Evolutionary conservation across 2,329 filamentous ascomycete genomes (phyloP), one percentile per base, ranked within the genome.

Genomic region (Alternaria viburni): DNA sequence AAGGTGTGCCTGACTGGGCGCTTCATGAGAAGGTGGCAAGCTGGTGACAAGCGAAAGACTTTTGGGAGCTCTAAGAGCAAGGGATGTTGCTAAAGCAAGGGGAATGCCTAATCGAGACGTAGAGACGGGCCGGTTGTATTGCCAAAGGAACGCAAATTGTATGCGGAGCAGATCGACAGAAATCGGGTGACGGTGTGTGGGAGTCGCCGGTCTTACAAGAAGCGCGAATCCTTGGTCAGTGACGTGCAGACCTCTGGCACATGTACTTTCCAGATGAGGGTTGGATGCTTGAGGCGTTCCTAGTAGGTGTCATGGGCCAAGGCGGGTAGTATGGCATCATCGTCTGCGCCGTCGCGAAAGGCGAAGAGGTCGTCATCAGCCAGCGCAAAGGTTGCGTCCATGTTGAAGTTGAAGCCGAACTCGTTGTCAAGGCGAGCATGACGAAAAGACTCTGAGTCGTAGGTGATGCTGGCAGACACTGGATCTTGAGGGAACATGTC

Each of bases 381-480:
- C 15, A 57, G 23, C 12, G 60, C 61, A 45, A 59, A 54, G 5
- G 54, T 17, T n/a, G 59, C 51, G 13, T 59, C 32, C n/a, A 44
- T 47, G 12, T 55, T 51, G 15, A 59, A 21, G n/a, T 59, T 26
- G 6, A 19, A 12, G 26, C 44, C 46, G 46, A 69, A 66, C 25
- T 69, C 65, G 7, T 47, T 54, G 30, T 66, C 60, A 32, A 69
- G 67, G 19, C 61, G 64, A 26, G 52, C 51, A 23, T 69, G 65
- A 25, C 68, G 68, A 32, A 68, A 60, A 47, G 61, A 55, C 59
- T 70, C 68, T 21, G 61, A 44, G 26, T 62, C 63, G 46, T 68
- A 54, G 19, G 55, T 12, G 23, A 59, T 57, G 9, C 54, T 61
- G 15, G 41, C n/a, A n/a, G 57, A 45, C 23, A 54, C 10, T 17